phyloP scores from a whole-genome alignment of 441 rosid genomes.

The Macaranga tanarius region DNA sequence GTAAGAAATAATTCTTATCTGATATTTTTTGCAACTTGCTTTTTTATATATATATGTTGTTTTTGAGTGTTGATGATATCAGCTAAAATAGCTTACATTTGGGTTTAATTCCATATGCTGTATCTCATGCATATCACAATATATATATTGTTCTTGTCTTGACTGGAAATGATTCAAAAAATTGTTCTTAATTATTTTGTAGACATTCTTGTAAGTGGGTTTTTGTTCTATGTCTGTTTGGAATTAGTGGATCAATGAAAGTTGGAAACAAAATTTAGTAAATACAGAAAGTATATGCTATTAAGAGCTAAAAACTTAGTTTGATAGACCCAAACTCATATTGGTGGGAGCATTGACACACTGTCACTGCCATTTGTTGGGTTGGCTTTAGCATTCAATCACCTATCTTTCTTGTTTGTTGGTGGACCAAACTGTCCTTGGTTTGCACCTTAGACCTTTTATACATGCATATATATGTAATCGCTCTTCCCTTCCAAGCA shows the following conservation, averaged over 20 bases:
- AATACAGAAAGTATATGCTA: not conserved
- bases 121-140: not conserved
- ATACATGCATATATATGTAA: not conserved
- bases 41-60: not conserved
- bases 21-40: not conserved
- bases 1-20: constrained; percentile 6
- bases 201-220: constrained; percentile 23
- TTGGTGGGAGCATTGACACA: constrained; percentile 25
- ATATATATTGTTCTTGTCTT: constrained; percentile 24
- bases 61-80: constrained; percentile 22
- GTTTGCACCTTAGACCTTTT: constrained; percentile 16
- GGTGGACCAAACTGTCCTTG: constrained; percentile 24
- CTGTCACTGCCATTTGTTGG: constrained; percentile 25
- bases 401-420: constrained; percentile 16
- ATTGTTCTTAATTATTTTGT: constrained; percentile 6
- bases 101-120: not conserved
- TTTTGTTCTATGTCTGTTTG: constrained; percentile 5
- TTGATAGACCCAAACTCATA: not conserved
- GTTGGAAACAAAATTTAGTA: constrained; percentile 9
- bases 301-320: not conserved
- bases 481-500: constrained; percentile 12
- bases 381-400: constrained; percentile 21
- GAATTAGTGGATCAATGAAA: constrained; percentile 27
- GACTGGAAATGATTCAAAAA: constrained; percentile 16
- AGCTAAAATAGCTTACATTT: constrained; percentile 9